Base-by-base conservation (phyloP, 2,329 filamentous ascomycete genomes). In the Verticillium zaregamsianum region DNA sequence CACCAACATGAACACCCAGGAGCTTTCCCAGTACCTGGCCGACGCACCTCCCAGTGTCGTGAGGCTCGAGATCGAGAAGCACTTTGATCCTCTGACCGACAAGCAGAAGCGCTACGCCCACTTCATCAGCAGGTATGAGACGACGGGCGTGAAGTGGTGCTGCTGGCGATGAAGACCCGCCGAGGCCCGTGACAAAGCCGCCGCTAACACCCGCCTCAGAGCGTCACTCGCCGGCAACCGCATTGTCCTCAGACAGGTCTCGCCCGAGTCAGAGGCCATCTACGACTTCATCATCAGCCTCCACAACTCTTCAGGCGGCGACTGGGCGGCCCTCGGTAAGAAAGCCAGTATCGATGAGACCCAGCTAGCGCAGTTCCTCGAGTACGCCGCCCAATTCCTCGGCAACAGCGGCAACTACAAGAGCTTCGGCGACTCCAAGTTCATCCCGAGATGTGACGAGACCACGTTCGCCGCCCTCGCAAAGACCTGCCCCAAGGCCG, bases 41-140 rank as follows among this genome's bases (percentile, higher is more conserved):
- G 95, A 99, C 76, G 89, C 90, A 66, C 95, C 95, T 55, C 95
- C 95, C 1, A 90, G 89, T 57, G 87, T 97, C 61, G 94, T 97
- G 63, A 87, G 89, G 57, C 86, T 99, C 58, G 89, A 92, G 74
- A 95, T 98, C 74, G 92, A 92, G 78, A 91, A 92, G 73, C 94
- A 98, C 77, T 99, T 98, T 70, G 90, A 94, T 61, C 86, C 88
- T 39, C 77, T 95, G 64, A 83, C 79, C 59, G 86, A 91, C 70
- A 82, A 90, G 73, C 87, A 96, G 79, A 93, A 94, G 80, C 88
- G 90, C 72, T 97, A 97, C 82, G 91, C 93, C 66, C 93, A 97
- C 78, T 93, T 89, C 72, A 91, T 96, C 73, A 92, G 89, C 84
- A 86, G 85, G 90, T 91, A 82, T 68, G 80, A 52, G 45, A 52